Evolutionary conservation across 2,329 filamentous ascomycete species (phyloP), one percentile per base, ranked within the genome.

Genomic region (Aspergillus felis): DNA sequence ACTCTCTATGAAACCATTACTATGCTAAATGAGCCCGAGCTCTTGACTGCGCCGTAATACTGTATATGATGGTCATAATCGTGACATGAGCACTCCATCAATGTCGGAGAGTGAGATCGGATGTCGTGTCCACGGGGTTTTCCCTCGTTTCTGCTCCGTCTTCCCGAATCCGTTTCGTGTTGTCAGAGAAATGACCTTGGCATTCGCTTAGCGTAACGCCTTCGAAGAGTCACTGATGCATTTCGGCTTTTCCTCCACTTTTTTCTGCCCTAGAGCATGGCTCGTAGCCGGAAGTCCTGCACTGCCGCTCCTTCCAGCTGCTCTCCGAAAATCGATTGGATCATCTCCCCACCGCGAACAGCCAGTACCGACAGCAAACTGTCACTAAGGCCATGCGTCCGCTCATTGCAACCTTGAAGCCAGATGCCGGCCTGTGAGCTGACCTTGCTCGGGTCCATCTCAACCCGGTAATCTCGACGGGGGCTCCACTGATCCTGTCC

Each of bases 341-440:
- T 88, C 70, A 94, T 86, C 76, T 94, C 89, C 27, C 89, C 90
- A 35, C 89, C 88, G 55, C 91, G 80, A 27, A 87, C 85, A 6
- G 89, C 85, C 61, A 94, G 79, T 60, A 94, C 88, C 2, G 90
- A 93, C 53, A 95, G 81, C 53, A 95, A 82, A 50, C 88, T 91
- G 74, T 95, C 90, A 71, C 90, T 91, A 75, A 95, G 76, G 58
- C 93, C 93, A 74, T 97, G 93, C 35, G 92, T 96, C 60, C 82
- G 86, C 79, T 97, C 92, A 72, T 92, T 95, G 78, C 92, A 97
- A 32, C 93, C 93, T 74, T 97, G 94, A 66, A 97, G 80, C 88
- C 90, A 97, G 57, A 97, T 81, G 3, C 92, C 92, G 14, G 91
- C 88, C 48, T 87, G 85, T 0, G 81, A 71, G n/a, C 85, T 82